Evolutionary conservation across 1,284 basidiomycete species (phyloP).

Genomic region (Agaricales sp.): DNA sequence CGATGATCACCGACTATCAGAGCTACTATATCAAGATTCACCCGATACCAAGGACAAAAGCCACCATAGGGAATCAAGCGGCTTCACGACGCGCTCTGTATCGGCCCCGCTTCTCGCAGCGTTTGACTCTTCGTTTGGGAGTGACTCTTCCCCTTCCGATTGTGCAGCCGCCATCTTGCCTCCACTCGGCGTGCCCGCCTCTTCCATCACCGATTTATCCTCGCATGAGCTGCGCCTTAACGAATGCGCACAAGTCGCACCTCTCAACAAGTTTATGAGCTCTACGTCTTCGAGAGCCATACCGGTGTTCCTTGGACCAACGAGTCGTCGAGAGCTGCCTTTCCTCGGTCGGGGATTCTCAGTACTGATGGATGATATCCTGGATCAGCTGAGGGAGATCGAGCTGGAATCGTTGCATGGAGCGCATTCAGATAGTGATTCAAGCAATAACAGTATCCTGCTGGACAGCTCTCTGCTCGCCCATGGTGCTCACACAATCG

Average conservation of each 20-base stretch:
- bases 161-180: background rate
- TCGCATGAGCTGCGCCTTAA: background rate
- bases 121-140: background rate
- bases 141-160: background rate
- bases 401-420: background rate
- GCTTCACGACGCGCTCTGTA: background rate
- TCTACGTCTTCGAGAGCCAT: background rate
- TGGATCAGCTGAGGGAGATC: background rate
- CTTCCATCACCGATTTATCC: background rate
- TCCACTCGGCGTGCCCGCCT: background rate
- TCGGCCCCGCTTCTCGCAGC: background rate
- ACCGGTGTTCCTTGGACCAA: background rate
- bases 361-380: background rate
- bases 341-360: background rate
- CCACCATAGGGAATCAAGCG: too few species aligned
- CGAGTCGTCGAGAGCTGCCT: background rate
- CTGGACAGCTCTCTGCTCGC: background rate
- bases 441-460: background rate
- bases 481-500: too few species aligned
- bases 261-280: background rate
- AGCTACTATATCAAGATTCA: background rate
- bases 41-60: background rate
- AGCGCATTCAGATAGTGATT: background rate
- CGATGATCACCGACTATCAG: too few species aligned
- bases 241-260: too few species aligned